phyloP scores from a whole-genome alignment of 2,329 filamentous ascomycete genomes.

The Dryadomyces quercivorus region DNA sequence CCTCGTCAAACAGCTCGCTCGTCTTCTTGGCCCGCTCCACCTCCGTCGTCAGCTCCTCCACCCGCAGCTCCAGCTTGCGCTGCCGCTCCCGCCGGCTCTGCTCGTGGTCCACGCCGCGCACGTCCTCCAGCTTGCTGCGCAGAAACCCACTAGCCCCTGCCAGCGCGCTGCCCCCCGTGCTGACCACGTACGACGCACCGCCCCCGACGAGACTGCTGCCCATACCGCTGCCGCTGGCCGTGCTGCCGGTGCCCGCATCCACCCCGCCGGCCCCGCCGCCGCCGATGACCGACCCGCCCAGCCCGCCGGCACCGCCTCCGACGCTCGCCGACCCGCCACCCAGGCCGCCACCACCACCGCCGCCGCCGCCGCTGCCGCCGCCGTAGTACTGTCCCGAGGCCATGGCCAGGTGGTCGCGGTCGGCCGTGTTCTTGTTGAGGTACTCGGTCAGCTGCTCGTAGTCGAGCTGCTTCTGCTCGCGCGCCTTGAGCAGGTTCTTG shows the following conservation, averaged over 20 bases:
- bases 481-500: conserved; percentile 77
- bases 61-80: conserved; percentile 81
- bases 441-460: conserved; percentile 95
- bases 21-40: conserved; percentile 80
- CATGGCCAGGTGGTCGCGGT: conserved; percentile 62
- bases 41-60: conserved; percentile 81
- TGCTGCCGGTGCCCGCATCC: conserved; percentile 2
- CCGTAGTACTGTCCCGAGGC: conserved; percentile 37
- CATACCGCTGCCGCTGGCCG: background rate
- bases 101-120: conserved; percentile 92
- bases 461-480: conserved; percentile 96
- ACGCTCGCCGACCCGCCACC: background rate
- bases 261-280: background rate
- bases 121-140: conserved; percentile 89
- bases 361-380: conserved; percentile 14
- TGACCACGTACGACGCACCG: conserved; percentile 20
- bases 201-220: conserved; percentile 16
- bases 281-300: background rate
- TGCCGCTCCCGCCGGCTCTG: conserved; percentile 76
- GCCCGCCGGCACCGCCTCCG: background rate
- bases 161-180: conserved; percentile 22
- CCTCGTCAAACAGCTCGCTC: conserved; percentile 88
- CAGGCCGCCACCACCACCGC: conserved; percentile 10
- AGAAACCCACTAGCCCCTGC: conserved; percentile 78
- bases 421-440: conserved; percentile 76